Conservation (phyloP, 225 moss, liverwort and hornwort species). For the Lunularia cruciata region DNA sequence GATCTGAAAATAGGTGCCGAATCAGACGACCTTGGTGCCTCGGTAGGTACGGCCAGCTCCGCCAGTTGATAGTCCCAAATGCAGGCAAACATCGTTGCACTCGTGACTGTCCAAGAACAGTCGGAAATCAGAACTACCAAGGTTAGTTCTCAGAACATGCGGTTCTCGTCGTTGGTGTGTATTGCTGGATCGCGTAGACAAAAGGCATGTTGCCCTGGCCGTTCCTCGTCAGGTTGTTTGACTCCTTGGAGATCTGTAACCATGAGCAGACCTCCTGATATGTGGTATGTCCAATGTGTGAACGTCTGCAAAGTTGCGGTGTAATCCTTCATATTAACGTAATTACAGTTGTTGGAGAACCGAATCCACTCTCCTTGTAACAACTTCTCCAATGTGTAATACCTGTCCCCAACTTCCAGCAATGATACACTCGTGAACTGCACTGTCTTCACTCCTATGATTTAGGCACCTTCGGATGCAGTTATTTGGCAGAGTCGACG, state of each 20-base stretch:
- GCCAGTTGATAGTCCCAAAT: neutral
- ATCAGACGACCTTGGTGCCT: no score
- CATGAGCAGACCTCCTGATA: constrained; percentile 61
- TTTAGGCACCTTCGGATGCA: constrained; percentile 52
- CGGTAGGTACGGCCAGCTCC: no score
- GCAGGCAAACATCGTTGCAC: constrained; percentile 7
- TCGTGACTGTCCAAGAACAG: constrained; percentile 2
- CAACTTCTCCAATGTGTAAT: constrained; percentile 69
- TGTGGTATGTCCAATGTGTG: constrained; percentile 68
- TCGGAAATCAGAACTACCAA: neutral
- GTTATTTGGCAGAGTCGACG: neutral
- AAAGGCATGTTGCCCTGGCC: constrained; percentile 41
- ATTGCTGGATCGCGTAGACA: constrained; percentile 69
- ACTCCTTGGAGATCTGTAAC: constrained; percentile 83
- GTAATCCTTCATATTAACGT: constrained; percentile 61
- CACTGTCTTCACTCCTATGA: constrained; percentile 52
- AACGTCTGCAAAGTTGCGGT: constrained; percentile 73
- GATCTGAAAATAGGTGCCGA: no score
- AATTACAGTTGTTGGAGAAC: constrained; percentile 60
- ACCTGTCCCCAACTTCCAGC: constrained; percentile 53
- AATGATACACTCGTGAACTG: constrained; percentile 62
- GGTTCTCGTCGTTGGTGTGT: constrained; percentile 49
- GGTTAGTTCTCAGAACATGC: constrained; percentile 29
- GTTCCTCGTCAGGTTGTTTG: constrained; percentile 6
- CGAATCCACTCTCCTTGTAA: constrained; percentile 67